phyloP scores from a whole-genome alignment of 768 basidiomycete species.

The Cyclocybe aegerita region DNA sequence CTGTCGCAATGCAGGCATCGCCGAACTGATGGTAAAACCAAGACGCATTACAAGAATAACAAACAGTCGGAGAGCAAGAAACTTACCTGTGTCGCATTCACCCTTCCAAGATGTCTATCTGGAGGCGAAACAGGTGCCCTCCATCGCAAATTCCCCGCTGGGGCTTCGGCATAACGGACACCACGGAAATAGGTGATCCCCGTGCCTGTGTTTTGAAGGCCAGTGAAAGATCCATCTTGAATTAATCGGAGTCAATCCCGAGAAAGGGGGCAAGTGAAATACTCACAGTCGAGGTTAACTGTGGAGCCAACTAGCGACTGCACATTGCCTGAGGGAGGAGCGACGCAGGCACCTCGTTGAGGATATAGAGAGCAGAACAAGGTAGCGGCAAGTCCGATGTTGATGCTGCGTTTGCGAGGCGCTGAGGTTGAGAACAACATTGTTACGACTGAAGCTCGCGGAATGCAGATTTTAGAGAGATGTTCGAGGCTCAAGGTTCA shows the following conservation, averaged over 20 bases:
- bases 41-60: too few relatives aligned
- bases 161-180: constrained; percentile 5
- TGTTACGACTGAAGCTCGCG: too few relatives aligned
- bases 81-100: constrained; percentile 3
- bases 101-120: constrained; percentile 1
- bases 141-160: constrained; percentile 2
- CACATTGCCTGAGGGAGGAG: too few relatives aligned
- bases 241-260: background rate
- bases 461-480: too few relatives aligned
- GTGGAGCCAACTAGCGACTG: background rate
- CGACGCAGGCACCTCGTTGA: too few relatives aligned
- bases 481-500: too few relatives aligned
- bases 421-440: too few relatives aligned
- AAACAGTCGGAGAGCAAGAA: background rate
- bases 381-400: too few relatives aligned
- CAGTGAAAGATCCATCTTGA: constrained; percentile 1
- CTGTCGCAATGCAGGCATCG: constrained; percentile 31
- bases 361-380: too few relatives aligned
- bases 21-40: constrained; percentile 25
- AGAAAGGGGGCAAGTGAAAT: background rate
- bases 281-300: constrained; percentile 7
- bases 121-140: constrained; percentile 5
- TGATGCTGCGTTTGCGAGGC: too few relatives aligned
- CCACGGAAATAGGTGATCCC: constrained; percentile 5
- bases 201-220: constrained; percentile 1